A percentile compares a stretch with the other conserved stretches of the same genome.
These are phyloP conservation scores for Coniochaeta sp. DNA, from an alignment of 2,329 filamentous ascomycete genomes.

Conservation along the genomic window DNA sequence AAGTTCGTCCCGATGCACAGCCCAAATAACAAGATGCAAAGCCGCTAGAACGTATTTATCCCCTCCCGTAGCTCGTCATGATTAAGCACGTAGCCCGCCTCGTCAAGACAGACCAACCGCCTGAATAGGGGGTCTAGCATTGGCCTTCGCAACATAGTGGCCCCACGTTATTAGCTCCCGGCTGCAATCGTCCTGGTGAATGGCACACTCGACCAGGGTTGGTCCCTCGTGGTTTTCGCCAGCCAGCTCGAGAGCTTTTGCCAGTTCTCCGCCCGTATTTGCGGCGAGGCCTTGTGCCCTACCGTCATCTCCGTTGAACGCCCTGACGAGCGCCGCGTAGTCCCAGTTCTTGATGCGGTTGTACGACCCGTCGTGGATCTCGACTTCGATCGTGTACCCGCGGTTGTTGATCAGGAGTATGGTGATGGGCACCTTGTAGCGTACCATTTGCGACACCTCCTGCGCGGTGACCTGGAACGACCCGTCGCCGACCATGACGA, in stretches of 20 bases:
- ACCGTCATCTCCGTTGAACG: constrained; percentile 16
- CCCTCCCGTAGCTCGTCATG: no score
- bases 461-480: constrained; percentile 28
- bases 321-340: constrained; percentile 17
- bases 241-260: constrained; percentile 11
- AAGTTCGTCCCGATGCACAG: background rate
- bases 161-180: constrained; percentile 20
- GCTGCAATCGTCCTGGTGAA: constrained; percentile 19
- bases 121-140: constrained; percentile 14
- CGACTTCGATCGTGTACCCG: constrained; percentile 29
- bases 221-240: constrained; percentile 13
- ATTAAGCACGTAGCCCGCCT: background rate
- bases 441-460: constrained; percentile 27
- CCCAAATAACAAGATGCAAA: background rate
- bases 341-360: constrained; percentile 25
- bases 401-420: constrained; percentile 28
- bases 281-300: constrained; percentile 14
- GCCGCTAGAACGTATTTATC: no score
- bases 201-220: constrained; percentile 17
- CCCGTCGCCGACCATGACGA: constrained; percentile 26
- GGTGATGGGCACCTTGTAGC: constrained; percentile 20
- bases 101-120: background rate
- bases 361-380: constrained; percentile 26
- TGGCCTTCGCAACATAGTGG: constrained; percentile 18
- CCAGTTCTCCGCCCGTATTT: constrained; percentile 16